Conservation (phyloP, 2,329 filamentous ascomycete species). For the Diplodia intermedia region DNA sequence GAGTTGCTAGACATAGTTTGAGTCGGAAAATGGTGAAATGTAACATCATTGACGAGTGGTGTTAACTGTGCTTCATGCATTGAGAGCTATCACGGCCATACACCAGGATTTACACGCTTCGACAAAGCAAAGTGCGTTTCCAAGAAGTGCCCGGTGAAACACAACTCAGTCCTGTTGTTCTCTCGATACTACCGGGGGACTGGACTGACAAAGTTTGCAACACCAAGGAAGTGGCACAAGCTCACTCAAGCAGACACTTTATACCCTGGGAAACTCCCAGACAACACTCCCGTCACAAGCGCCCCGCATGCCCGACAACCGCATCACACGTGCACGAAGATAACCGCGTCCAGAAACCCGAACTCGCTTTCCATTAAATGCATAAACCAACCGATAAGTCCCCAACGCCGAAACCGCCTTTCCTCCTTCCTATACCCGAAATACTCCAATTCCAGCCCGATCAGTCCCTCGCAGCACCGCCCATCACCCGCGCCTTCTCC, state of each 20-base stretch:
- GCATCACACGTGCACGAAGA: background rate
- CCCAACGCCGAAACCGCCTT: background rate
- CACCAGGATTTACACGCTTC: too few species aligned
- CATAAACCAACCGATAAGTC: too few species aligned
- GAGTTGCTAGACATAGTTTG: too few species aligned
- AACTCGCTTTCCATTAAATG: background rate
- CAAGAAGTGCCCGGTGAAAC: too few species aligned
- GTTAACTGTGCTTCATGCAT: too few species aligned
- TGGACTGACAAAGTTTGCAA: background rate
- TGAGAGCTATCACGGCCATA: too few species aligned
- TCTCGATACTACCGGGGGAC: background rate
- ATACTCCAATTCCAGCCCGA: too few species aligned
- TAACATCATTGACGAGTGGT: too few species aligned
- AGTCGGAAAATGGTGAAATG: too few species aligned
- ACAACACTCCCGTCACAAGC: background rate
- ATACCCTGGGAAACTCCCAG: background rate
- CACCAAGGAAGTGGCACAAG: too few species aligned
- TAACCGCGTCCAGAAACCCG: background rate
- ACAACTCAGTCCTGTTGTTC: too few species aligned
- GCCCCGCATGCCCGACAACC: background rate
- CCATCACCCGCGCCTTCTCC: conserved; percentile 56
- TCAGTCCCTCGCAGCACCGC: conserved; percentile 32
- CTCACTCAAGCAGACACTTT: background rate
- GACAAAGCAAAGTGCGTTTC: too few species aligned
- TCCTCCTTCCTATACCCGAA: background rate